A percentile compares a stretch with the other conserved stretches of the same genome.
phyloP scores from a whole-genome alignment of 805 yeast species.

The Blastobotrys chiropterorum region DNA sequence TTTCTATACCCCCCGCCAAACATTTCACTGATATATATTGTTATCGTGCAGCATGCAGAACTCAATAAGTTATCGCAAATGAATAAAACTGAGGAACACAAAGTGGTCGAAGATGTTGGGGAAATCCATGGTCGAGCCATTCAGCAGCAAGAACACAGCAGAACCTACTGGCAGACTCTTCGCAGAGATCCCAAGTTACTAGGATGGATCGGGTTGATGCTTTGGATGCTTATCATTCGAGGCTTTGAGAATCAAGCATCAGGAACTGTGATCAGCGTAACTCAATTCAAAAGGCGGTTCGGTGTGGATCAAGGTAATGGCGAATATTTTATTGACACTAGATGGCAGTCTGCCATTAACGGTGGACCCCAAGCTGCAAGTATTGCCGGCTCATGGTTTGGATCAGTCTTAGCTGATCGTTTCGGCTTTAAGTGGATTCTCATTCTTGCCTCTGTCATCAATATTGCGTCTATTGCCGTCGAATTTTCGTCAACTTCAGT shows the following conservation, averaged over 20 bases:
- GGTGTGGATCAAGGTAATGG: conserved; percentile 31
- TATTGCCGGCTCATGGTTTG: conserved; percentile 40
- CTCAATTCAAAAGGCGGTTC: conserved; percentile 1
- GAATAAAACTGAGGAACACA: neutral
- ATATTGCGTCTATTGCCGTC: conserved; percentile 42
- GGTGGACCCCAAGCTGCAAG: conserved; percentile 35
- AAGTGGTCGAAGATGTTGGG: neutral
- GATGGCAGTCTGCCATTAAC: conserved; percentile 27
- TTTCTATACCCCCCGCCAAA: no score
- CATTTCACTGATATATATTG: no score
- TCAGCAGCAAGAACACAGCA: conserved; percentile 2
- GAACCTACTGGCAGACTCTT: neutral
- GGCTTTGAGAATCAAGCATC: neutral
- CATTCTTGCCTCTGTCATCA: conserved; percentile 31
- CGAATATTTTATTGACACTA: conserved; percentile 17
- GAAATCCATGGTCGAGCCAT: conserved; percentile 5
- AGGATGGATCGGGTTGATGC: neutral
- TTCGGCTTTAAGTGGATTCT: conserved; percentile 43
- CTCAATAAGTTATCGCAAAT: no score
- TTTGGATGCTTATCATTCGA: neutral
- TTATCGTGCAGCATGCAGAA: neutral
- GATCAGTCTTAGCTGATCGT: conserved; percentile 40
- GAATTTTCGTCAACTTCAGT: conserved; percentile 41
- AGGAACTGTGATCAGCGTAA: neutral
- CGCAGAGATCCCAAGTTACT: neutral